Evolutionary conservation across 2,329 filamentous ascomycete genomes (phyloP).

Genomic region (Purpureocillium takamizusanense): DNA sequence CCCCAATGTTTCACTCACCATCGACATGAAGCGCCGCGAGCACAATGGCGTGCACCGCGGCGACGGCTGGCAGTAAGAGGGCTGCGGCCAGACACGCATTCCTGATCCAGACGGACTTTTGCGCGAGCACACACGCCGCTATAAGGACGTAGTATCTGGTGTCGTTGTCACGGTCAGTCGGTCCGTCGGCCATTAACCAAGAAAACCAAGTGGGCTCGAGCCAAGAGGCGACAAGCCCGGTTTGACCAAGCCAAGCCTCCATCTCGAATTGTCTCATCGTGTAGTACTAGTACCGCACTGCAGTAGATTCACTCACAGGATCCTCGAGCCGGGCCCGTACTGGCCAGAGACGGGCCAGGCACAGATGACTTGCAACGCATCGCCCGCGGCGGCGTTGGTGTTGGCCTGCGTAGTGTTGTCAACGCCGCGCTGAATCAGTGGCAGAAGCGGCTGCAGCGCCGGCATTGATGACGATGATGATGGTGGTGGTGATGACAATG

Average conservation of each 20-base stretch:
- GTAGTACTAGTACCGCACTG: no score
- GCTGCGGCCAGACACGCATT: conserved; percentile 56
- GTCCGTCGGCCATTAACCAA: no score
- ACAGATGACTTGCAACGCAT: conserved; percentile 36
- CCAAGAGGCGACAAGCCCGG: background rate
- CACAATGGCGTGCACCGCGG: conserved; percentile 54
- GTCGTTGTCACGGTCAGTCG: background rate
- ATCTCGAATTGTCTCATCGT: no score
- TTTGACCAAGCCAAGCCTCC: conserved; percentile 11
- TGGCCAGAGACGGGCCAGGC: conserved; percentile 49
- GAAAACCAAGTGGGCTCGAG: no score
- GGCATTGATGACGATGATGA: no score
- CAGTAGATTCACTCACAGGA: conserved; percentile 25
- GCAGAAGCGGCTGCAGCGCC: background rate
- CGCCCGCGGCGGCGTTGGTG: conserved; percentile 4
- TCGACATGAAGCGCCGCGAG: conserved; percentile 50
- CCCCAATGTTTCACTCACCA: conserved; percentile 28
- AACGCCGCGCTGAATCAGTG: no score
- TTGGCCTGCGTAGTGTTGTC: background rate
- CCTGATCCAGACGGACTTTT: conserved; percentile 51
- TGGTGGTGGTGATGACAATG: no score
- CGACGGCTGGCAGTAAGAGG: conserved; percentile 53
- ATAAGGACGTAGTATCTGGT: conserved; percentile 55
- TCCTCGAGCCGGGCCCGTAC: conserved; percentile 44
- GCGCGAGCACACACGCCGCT: conserved; percentile 52